Percentiles rank a stretch among this genome's conserved stretches.
phyloP scores from a whole-genome alignment of 805 yeast species.

The Candida tallmaniae region DNA sequence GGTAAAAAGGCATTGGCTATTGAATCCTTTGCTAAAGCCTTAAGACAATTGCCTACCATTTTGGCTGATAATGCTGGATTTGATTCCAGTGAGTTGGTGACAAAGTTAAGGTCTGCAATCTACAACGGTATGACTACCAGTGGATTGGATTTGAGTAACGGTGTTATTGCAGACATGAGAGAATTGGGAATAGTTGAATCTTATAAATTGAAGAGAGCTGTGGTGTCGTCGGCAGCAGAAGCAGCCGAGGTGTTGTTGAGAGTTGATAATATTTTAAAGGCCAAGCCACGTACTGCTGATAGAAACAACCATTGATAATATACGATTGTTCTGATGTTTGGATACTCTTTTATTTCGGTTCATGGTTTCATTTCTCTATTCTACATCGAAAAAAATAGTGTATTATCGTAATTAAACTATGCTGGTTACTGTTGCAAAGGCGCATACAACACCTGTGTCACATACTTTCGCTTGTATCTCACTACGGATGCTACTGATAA shows the following conservation, averaged over 20 bases:
- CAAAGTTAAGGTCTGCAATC: slow-evolving; percentile 84
- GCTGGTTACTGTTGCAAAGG: slow-evolving; percentile 56
- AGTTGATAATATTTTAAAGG: slow-evolving; percentile 94
- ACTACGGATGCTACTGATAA: slow-evolving; percentile 90
- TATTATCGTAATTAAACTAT: no score
- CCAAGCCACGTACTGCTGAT: slow-evolving; percentile 96
- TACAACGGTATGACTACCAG: slow-evolving; percentile 90
- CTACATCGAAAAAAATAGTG: neutral
- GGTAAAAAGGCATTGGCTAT: slow-evolving; percentile 94
- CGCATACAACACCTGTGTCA: slow-evolving; percentile 87
- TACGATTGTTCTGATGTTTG: no score
- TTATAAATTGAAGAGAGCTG: slow-evolving; percentile 87
- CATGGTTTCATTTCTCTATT: neutral
- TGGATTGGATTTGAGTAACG: slow-evolving; percentile 84
- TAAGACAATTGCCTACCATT: slow-evolving; percentile 92
- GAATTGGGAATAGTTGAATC: slow-evolving; percentile 91
- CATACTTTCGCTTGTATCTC: slow-evolving; percentile 82
- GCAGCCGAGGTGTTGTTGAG: slow-evolving; percentile 95
- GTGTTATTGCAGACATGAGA: slow-evolving; percentile 89
- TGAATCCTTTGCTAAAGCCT: slow-evolving; percentile 89
- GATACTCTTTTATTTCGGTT: neutral
- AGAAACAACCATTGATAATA: slow-evolving; percentile 44
- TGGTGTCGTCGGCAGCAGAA: slow-evolving; percentile 93
- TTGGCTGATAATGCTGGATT: slow-evolving; percentile 96
- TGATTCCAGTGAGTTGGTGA: slow-evolving; percentile 87